Evolutionary conservation across 768 basidiomycete species (phyloP).

Genomic region (Tulasnella sp.): DNA sequence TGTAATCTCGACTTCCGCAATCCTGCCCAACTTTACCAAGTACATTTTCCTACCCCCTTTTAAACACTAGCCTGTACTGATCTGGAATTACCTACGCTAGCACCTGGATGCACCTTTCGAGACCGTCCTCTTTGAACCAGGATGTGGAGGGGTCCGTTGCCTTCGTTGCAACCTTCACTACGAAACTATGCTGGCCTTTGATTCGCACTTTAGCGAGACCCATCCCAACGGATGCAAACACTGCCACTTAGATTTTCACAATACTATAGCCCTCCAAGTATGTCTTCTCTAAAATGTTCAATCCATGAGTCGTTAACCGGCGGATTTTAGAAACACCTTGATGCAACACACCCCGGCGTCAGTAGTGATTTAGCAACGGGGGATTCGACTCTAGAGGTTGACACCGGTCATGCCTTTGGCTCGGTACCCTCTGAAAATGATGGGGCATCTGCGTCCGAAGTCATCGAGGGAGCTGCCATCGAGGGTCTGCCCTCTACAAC

Average conservation of each 20-base stretch:
- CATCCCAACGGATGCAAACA: background rate
- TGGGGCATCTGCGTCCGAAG: too few relatives aligned
- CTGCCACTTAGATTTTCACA: constrained; percentile 11
- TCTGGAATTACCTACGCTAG: background rate
- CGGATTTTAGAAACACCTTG: background rate
- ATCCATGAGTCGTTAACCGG: background rate
- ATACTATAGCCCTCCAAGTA: background rate
- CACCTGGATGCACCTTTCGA: background rate
- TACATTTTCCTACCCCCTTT: background rate
- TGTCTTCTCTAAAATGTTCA: background rate
- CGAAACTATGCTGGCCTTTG: background rate
- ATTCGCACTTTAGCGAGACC: background rate
- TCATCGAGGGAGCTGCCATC: too few relatives aligned
- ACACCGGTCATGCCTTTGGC: background rate
- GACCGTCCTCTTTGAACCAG: background rate
- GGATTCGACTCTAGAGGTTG: background rate
- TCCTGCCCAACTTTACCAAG: background rate
- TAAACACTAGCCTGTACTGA: background rate
- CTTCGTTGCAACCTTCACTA: background rate
- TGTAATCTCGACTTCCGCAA: background rate
- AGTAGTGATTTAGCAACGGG: too few relatives aligned
- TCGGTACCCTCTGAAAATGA: too few relatives aligned
- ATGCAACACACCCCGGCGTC: background rate
- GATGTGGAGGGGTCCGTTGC: background rate
- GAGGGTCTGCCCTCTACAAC: too few relatives aligned